phyloP scores from a whole-genome alignment of 139 green algal species.

The Chlamydomonas sp. region DNA sequence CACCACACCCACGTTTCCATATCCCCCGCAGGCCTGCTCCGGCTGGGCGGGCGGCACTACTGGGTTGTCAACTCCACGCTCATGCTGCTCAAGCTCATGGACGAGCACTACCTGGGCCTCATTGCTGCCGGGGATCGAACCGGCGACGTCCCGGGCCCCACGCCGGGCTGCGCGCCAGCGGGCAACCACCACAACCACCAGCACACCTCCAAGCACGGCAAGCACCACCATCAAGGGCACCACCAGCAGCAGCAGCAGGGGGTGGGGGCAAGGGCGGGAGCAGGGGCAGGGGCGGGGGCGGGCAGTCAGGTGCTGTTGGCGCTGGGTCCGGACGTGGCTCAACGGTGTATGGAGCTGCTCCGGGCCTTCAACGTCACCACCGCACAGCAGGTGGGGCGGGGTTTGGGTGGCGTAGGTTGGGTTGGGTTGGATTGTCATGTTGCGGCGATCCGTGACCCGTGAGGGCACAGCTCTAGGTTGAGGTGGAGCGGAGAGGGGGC shows the following conservation, averaged over 20 bases:
- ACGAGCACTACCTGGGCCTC: constrained; percentile 56
- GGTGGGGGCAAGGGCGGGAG: neutral
- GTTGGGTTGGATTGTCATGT: neutral
- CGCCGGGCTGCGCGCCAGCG: too few species aligned
- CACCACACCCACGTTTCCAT: neutral
- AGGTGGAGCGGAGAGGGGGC: neutral
- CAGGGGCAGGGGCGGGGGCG: neutral
- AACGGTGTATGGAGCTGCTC: constrained; percentile 35
- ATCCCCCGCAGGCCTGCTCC: constrained; percentile 36
- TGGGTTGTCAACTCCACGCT: constrained; percentile 73
- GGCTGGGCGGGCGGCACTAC: constrained; percentile 55
- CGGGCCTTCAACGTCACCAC: constrained; percentile 24
- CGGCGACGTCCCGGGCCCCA: neutral
- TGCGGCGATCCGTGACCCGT: too few species aligned
- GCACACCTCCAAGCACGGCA: neutral
- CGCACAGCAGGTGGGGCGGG: constrained; percentile 16
- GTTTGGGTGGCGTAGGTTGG: neutral
- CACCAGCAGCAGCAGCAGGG: neutral
- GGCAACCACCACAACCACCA: neutral
- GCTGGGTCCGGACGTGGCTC: constrained; percentile 17
- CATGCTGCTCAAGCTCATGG: constrained; percentile 73
- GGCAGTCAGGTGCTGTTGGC: neutral
- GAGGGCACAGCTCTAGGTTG: neutral
- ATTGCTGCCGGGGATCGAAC: constrained; percentile 32
- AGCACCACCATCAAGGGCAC: neutral